A percentile compares a stretch with the other conserved stretches of the same genome.
phyloP scores from a whole-genome alignment of 441 rosid genomes.

The Pelargonium myrrhifolium region DNA sequence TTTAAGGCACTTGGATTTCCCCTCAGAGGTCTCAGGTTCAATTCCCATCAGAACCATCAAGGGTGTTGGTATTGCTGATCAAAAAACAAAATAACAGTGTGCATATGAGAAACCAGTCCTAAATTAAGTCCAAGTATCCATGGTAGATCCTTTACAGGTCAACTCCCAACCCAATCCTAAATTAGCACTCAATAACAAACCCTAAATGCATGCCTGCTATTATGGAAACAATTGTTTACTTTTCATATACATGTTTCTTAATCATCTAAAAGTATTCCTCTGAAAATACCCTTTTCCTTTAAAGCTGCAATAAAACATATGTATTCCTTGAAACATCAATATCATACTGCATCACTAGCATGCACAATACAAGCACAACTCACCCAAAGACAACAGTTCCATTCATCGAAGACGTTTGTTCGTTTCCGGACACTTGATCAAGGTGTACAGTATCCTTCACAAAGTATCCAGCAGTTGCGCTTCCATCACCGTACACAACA shows the following conservation, averaged over 20 bases:
- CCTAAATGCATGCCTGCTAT: background rate
- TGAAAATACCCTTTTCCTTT: no score
- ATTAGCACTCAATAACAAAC: background rate
- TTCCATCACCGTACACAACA: slow-evolving; percentile 1
- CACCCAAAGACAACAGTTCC: slow-evolving; percentile 5
- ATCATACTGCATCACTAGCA: background rate
- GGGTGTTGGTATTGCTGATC: no score
- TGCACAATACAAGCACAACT: background rate
- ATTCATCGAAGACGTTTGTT: background rate
- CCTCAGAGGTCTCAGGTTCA: no score
- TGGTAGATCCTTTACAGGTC: no score
- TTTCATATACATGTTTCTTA: background rate
- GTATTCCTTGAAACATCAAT: slow-evolving; percentile 3
- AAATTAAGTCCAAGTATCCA: no score
- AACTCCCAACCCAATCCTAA: background rate
- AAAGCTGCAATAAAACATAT: background rate
- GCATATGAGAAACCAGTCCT: no score
- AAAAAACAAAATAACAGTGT: no score
- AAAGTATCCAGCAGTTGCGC: slow-evolving; percentile 2
- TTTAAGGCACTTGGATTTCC: no score
- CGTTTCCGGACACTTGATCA: background rate
- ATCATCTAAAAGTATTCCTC: background rate
- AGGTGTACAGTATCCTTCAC: slow-evolving; percentile 2
- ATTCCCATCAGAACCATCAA: no score
- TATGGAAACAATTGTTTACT: background rate